Base-by-base conservation (phyloP, 495 filamentous ascomycete genomes). In the Polyplosphaeria fusca region DNA sequence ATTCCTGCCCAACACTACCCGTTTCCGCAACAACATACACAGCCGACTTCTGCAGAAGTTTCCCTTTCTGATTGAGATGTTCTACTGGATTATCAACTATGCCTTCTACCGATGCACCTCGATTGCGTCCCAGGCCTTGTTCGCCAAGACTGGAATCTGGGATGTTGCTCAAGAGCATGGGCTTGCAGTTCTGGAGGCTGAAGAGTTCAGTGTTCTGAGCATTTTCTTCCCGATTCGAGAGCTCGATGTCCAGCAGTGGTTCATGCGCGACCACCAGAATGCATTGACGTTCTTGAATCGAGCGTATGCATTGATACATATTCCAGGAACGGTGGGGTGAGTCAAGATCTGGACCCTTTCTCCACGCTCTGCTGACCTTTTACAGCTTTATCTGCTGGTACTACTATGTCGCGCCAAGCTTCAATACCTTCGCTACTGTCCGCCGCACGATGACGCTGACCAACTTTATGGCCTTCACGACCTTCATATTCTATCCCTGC, bases 131-230 rank as follows among this genome's bases (percentile, higher is more conserved):
- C 76, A 82, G 54, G 67, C 73, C 13, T 74, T 79, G 30, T 82
- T 84, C 71, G 79, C 70, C 40, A 75, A 80, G 42, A 65, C 63
- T n/a, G 76, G 74, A 37, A 84, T 89, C 23, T 86, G 86, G 70
- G 79, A 85, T 58, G 74, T 83, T 14, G 86, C 86, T 4, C 77
- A 87, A 67, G 70, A 73, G 22, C 85, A 89, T 61, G 84, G 77
- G 20, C 70, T 85, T 48, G 70, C 70, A 16, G 78, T 90, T 22
- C 70, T 89, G 47, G 76, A 83, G 47, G 75, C 82, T 27, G 84
- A 87, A 63, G 78, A 86, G 46, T 74, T 74, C 43, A 73, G 75
- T 7, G 66, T 66, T 51, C 65, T 82, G 53, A 72, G 75, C 47
- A 79, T 79, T 55, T 64, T 84, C 16, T 84, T 83, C 50, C 80